Evolutionary conservation across 257 asterid species (phyloP).

Genomic region (Solanum sitiens): DNA sequence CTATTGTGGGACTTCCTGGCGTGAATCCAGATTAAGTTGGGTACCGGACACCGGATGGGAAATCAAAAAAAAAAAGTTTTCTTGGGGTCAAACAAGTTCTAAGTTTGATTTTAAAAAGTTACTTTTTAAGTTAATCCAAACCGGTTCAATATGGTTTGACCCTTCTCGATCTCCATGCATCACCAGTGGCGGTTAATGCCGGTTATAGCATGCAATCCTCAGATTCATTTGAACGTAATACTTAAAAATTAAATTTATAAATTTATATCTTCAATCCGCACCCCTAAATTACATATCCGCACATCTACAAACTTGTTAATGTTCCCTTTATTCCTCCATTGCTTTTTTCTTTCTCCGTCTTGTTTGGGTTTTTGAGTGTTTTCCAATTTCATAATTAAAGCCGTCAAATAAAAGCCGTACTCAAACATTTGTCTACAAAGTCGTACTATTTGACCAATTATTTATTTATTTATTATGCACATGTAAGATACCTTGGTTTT

Average conservation of each 20-base stretch:
- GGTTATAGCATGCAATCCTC: neutral
- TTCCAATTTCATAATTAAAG: neutral
- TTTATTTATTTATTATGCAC: neutral
- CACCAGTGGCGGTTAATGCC: too few species aligned
- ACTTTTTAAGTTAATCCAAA: too few species aligned
- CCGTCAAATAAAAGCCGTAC: neutral
- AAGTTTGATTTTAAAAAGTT: too few species aligned
- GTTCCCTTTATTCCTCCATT: neutral
- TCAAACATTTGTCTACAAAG: neutral
- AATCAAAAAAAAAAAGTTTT: too few species aligned
- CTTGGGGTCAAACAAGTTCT: too few species aligned
- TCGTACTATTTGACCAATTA: neutral
- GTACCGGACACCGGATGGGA: too few species aligned
- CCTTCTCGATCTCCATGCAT: fast-evolving
- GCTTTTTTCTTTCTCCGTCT: too few species aligned
- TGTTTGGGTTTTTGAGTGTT: neutral
- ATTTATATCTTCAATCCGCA: fast-evolving
- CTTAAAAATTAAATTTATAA: too few species aligned
- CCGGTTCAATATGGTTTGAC: neutral
- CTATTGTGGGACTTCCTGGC: too few species aligned
- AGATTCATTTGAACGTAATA: neutral
- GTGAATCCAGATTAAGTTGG: too few species aligned
- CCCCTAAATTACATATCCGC: neutral
- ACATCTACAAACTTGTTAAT: neutral
- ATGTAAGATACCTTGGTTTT: neutral